Percentiles rank a stretch among this genome's conserved stretches.
Evolutionary conservation across 352 stramenopile genomes (phyloP).

Genomic region (Elongisporangium anandrum): DNA sequence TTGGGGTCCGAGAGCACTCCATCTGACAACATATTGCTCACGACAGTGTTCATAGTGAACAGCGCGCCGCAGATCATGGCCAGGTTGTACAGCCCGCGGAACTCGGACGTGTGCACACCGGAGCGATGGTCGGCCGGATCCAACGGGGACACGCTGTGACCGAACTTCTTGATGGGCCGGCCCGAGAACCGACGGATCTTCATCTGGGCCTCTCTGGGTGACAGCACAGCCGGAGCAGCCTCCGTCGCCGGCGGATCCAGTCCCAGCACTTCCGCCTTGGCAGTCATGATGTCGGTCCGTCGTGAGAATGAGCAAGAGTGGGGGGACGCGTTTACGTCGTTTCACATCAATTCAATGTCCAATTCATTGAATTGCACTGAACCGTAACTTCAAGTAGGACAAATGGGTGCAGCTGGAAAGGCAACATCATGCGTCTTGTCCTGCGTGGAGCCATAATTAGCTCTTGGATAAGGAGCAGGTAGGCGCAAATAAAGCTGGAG

Average conservation of each 20-base stretch:
- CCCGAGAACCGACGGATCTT: not conserved
- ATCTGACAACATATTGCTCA: constrained; percentile 45
- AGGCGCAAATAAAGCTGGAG: not conserved
- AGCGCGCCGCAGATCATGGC: constrained; percentile 55
- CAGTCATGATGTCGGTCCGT: not conserved
- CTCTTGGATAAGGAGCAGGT: not conserved
- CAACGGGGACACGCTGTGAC: constrained; percentile 52
- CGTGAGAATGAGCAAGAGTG: not conserved
- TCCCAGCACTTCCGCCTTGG: not conserved
- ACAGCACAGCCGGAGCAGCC: not conserved
- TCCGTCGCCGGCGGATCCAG: not conserved
- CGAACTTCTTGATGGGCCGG: constrained; percentile 53
- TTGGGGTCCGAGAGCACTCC: constrained; percentile 48
- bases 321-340: not conserved
- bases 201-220: not conserved
- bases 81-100: constrained; percentile 75
- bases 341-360: not conserved
- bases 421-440: not conserved
- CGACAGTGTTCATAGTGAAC: constrained; percentile 57
- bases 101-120: constrained; percentile 71
- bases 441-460: not conserved
- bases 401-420: not conserved
- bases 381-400: not conserved
- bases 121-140: constrained; percentile 63
- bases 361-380: not conserved